phyloP scores from a whole-genome alignment of 768 basidiomycete genomes.

The Termitomyces eurrhizus region DNA sequence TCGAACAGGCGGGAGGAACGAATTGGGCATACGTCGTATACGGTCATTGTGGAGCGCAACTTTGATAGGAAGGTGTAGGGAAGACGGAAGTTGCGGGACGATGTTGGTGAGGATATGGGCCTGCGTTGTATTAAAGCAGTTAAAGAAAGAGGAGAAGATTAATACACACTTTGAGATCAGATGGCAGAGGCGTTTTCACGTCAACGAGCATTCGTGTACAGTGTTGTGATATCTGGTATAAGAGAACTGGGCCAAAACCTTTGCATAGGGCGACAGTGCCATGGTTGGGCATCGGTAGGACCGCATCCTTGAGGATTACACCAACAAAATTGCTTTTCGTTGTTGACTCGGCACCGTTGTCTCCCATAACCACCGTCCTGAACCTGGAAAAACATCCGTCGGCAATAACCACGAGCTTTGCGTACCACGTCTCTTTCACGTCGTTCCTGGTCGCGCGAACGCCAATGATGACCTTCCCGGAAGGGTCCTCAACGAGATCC shows the following conservation, averaged over 20 bases:
- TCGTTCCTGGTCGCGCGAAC: slow-evolving; percentile 54
- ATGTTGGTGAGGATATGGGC: slow-evolving; percentile 68
- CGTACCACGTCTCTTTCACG: slow-evolving; percentile 56
- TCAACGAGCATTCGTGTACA: slow-evolving; percentile 95
- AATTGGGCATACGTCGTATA: slow-evolving; percentile 91
- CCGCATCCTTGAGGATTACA: slow-evolving; percentile 72
- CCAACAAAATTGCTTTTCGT: slow-evolving; percentile 84
- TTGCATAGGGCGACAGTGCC: slow-evolving; percentile 84
- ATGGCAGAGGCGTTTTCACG: slow-evolving; percentile 78
- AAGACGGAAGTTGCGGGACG: slow-evolving; percentile 75
- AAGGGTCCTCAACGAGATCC: slow-evolving; percentile 58
- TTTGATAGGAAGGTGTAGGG: slow-evolving; percentile 62
- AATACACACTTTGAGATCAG: slow-evolving; percentile 66
- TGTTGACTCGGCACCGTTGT: slow-evolving; percentile 41
- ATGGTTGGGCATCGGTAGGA: slow-evolving; percentile 68
- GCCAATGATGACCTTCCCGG: slow-evolving; percentile 53
- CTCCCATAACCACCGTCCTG: slow-evolving; percentile 62
- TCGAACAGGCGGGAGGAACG: slow-evolving; percentile 78
- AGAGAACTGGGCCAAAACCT: slow-evolving; percentile 80
- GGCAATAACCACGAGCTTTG: slow-evolving; percentile 81
- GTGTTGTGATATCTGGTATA: slow-evolving; percentile 87
- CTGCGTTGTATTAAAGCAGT: slow-evolving; percentile 28
- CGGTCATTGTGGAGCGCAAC: slow-evolving; percentile 75
- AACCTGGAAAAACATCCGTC: slow-evolving; percentile 98
- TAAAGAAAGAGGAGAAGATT: not conserved